Percentiles rank a stretch among this genome's conserved stretches.
Conservation (phyloP, 108 stramenopile species). For the Pseudonitzschia delicatissima region DNA sequence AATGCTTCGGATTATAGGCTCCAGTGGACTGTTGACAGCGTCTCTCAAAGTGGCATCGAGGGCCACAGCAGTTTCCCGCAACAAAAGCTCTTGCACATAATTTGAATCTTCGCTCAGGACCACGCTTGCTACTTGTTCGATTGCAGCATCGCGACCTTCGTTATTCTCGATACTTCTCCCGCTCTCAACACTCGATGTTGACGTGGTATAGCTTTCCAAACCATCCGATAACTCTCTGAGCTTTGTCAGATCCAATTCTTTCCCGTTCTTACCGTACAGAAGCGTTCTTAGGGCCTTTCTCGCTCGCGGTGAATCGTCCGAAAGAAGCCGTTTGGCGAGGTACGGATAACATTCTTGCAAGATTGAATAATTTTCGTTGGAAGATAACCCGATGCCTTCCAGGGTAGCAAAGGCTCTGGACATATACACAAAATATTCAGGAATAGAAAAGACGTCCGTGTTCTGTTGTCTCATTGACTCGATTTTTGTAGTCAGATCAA, state of each 20-base stretch:
- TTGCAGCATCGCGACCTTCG: conserved; percentile 32
- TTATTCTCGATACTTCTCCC: conserved; percentile 17
- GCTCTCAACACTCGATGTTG: conserved; percentile 37
- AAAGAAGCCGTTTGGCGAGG: conserved; percentile 50
- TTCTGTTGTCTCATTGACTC: conserved; percentile 57
- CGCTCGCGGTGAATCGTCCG: conserved; percentile 60
- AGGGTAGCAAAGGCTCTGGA: conserved; percentile 69
- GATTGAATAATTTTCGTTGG: conserved; percentile 53
- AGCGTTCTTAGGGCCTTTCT: conserved; percentile 48
- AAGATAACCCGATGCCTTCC: conserved; percentile 65
- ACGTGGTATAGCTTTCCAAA: conserved; percentile 51
- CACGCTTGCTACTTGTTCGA: conserved; percentile 40
- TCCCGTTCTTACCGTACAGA: conserved; percentile 43
- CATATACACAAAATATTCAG: conserved; percentile 62
- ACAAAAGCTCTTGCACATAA: conserved; percentile 43
- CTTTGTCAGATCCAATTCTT: conserved; percentile 35
- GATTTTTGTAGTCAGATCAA: conserved; percentile 42
- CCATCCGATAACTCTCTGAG: conserved; percentile 53
- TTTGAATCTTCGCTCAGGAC: conserved; percentile 39
- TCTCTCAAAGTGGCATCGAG: conserved; percentile 42
- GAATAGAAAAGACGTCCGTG: conserved; percentile 53
- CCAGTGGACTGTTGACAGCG: conserved; percentile 24
- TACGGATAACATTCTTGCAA: conserved; percentile 64
- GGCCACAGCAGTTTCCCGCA: conserved; percentile 38
- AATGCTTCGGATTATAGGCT: conserved; percentile 21